phyloP scores from a whole-genome alignment of 495 filamentous ascomycete species.

The Lasiosphaeria ovina region DNA sequence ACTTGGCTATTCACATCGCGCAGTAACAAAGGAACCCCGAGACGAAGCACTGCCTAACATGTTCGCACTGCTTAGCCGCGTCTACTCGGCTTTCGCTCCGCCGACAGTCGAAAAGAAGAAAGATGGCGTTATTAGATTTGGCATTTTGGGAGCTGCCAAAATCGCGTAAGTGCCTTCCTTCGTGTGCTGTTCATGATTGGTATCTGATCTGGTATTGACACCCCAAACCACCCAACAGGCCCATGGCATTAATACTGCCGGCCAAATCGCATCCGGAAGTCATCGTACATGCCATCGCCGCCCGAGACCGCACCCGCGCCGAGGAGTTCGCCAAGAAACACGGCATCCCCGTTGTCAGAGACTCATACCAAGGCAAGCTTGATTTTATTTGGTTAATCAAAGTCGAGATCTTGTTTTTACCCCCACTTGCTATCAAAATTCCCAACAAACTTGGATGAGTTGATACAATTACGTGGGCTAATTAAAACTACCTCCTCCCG shows the following conservation, averaged over 20 bases:
- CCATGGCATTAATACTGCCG: slow-evolving; percentile 53
- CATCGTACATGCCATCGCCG: slow-evolving; percentile 56
- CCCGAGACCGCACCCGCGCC: slow-evolving; percentile 52
- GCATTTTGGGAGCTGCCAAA: slow-evolving; percentile 49
- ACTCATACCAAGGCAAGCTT: slow-evolving; percentile 44
- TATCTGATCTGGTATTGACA: not conserved
- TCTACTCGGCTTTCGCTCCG: no score
- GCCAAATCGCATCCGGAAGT: slow-evolving; percentile 60
- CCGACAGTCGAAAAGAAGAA: no score
- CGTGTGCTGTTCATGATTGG: no score
- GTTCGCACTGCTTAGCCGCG: no score
- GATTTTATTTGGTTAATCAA: not conserved
- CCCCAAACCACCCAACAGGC: slow-evolving; percentile 17
- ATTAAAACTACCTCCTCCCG: no score
- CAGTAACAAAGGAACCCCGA: no score
- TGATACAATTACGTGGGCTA: not conserved
- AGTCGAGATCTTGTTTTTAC: no score
- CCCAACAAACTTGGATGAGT: not conserved
- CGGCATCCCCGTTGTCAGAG: slow-evolving; percentile 53
- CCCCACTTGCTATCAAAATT: not conserved
- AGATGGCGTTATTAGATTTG: slow-evolving; percentile 28
- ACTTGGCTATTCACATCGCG: no score
- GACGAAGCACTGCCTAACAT: no score
- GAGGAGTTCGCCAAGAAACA: slow-evolving; percentile 56
- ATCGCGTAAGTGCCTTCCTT: slow-evolving; percentile 36